phyloP scores from a whole-genome alignment of 2,329 filamentous ascomycete species.

The Amphichorda felina region DNA sequence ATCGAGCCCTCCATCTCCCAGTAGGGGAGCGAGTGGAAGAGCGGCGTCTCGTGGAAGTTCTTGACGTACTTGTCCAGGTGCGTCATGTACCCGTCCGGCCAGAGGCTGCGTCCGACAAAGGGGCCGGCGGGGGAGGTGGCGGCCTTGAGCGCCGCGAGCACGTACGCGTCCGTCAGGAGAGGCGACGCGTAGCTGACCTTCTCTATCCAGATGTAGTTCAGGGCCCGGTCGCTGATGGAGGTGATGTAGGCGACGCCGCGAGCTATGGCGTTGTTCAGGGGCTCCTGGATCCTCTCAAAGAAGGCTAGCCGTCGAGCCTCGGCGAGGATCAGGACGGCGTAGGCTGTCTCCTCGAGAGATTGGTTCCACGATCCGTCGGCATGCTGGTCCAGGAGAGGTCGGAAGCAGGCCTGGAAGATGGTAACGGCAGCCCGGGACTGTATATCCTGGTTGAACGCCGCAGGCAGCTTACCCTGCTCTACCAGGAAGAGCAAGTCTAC shows the following conservation, averaged over 20 bases:
- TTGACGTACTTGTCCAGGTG: conserved; percentile 1
- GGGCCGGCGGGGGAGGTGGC: neutral
- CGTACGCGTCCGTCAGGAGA: conserved; percentile 6
- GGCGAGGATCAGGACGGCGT: conserved; percentile 6
- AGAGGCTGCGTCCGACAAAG: neutral
- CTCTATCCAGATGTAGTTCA: conserved; percentile 7
- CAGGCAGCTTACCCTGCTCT: conserved; percentile 2
- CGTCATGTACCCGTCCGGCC: neutral
- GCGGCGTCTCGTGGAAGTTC: neutral
- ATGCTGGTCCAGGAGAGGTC: conserved; percentile 5
- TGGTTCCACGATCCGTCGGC: conserved; percentile 7
- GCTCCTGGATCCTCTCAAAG: conserved; percentile 3
- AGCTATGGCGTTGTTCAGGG: conserved; percentile 2
- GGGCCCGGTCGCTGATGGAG: neutral
- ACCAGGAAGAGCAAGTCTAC: conserved; percentile 1
- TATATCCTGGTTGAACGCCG: conserved; percentile 1
- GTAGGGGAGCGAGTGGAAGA: neutral
- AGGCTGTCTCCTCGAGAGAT: conserved; percentile 6
- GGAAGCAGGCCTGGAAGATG: conserved; percentile 6
- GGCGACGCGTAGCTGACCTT: conserved; percentile 7
- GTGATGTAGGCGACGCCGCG: conserved; percentile 4
- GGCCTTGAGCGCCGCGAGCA: conserved; percentile 5
- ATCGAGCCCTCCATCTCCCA: conserved; percentile 1
- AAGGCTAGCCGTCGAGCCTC: conserved; percentile 4
- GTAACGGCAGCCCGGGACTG: conserved; percentile 3